phyloP scores from a whole-genome alignment of 2,329 filamentous ascomycete genomes.

The Rhinocladiella similis region DNA sequence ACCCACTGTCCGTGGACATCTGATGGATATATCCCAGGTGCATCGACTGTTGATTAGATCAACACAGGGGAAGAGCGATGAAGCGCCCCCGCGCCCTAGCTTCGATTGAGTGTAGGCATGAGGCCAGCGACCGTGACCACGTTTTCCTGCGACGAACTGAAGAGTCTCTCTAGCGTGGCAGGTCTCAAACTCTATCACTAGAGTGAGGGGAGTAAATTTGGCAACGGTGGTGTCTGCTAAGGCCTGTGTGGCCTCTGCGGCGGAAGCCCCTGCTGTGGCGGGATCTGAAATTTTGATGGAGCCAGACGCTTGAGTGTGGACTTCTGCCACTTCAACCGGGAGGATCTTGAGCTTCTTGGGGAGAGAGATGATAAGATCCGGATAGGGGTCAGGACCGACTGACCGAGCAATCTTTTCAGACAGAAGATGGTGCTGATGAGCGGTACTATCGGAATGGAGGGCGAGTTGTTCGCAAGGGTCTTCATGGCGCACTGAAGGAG shows the following conservation, averaged over 20 bases:
- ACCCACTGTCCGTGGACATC: conserved; percentile 80
- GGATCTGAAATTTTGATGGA: conserved; percentile 42
- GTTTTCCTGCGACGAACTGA: conserved; percentile 85
- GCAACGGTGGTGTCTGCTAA: conserved; percentile 41
- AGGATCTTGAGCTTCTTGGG: conserved; percentile 45
- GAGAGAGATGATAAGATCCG: conserved; percentile 60
- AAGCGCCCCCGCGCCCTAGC: conserved; percentile 73
- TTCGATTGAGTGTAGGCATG: conserved; percentile 89
- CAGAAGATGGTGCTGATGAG: conserved; percentile 75
- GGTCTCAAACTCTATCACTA: conserved; percentile 75
- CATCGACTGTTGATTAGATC: conserved; percentile 80
- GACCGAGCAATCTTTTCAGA: conserved; percentile 61
- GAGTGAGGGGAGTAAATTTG: conserved; percentile 59
- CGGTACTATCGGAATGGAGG: conserved; percentile 50
- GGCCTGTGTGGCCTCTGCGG: conserved; percentile 37
- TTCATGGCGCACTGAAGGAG: conserved; percentile 37
- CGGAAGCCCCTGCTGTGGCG: conserved; percentile 33
- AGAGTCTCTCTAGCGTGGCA: conserved; percentile 78
- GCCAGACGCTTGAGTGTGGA: conserved; percentile 54
- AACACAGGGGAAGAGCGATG: conserved; percentile 88
- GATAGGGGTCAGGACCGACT: conserved; percentile 51
- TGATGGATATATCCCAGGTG: conserved; percentile 85
- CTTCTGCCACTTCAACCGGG: conserved; percentile 61
- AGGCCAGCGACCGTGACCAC: conserved; percentile 78
- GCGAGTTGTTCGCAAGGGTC: conserved; percentile 40